Percentiles rank a stretch among this genome's conserved stretches.
Evolutionary conservation across 2,329 filamentous ascomycete genomes (phyloP).

Genomic region (Cladophialophora psammophila): DNA sequence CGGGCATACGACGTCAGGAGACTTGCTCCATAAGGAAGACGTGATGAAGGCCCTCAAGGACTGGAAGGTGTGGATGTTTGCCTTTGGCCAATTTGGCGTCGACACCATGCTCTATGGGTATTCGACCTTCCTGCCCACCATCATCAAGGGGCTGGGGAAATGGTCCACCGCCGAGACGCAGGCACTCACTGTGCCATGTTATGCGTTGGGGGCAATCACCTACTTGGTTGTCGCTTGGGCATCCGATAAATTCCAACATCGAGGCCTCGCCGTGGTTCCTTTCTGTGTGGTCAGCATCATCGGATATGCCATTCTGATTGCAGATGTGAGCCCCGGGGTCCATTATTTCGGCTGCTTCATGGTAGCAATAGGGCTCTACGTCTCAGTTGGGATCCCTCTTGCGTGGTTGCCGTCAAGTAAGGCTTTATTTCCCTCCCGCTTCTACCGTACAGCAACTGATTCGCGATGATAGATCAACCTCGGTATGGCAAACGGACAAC

Average conservation of each 20-base stretch:
- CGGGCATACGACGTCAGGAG: conserved; percentile 57
- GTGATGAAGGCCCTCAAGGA: conserved; percentile 72
- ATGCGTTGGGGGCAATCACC: conserved; percentile 72
- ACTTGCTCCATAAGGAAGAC: conserved; percentile 67
- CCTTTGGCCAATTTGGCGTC: conserved; percentile 72
- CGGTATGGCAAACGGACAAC: conserved; percentile 79
- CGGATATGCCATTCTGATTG: conserved; percentile 73
- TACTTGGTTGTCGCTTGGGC: conserved; percentile 72
- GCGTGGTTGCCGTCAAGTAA: conserved; percentile 57
- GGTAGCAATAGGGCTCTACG: conserved; percentile 76
- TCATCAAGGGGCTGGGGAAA: conserved; percentile 72
- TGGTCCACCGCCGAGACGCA: conserved; percentile 73
- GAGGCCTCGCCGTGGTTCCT: conserved; percentile 69
- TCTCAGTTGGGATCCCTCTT: conserved; percentile 62
- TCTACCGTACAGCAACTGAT: conserved; percentile 53
- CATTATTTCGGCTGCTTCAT: conserved; percentile 80
- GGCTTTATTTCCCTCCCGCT: background rate
- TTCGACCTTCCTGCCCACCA: conserved; percentile 79
- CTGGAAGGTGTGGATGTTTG: conserved; percentile 78
- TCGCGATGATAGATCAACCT: conserved; percentile 71
- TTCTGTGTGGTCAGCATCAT: conserved; percentile 70
- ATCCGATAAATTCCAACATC: conserved; percentile 71
- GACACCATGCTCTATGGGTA: conserved; percentile 82
- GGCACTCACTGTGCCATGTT: conserved; percentile 79
- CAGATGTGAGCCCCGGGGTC: conserved; percentile 65